Conservation (phyloP, 441 rosid genomes). For the Erodium texanum region DNA sequence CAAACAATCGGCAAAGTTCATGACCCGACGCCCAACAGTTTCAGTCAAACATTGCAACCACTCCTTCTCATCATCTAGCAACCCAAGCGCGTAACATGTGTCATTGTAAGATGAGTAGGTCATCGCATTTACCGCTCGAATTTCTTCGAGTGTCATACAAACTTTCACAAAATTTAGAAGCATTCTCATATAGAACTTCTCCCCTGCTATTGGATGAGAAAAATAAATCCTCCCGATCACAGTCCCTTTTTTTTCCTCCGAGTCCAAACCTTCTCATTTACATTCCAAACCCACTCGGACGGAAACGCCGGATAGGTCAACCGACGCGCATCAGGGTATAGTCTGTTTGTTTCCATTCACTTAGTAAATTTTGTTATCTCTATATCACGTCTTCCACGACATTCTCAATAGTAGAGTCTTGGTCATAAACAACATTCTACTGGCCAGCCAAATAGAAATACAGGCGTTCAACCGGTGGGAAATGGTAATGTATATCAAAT, state of each 20-base stretch:
- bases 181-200: neutral
- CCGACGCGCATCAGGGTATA: too few species aligned
- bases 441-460: neutral
- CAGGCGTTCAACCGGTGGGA: neutral
- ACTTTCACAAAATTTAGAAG: neutral
- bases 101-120: neutral
- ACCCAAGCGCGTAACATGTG: constrained; percentile 2
- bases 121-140: neutral
- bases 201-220: neutral
- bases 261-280: neutral
- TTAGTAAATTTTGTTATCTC: too few species aligned
- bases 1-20: neutral
- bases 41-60: constrained; percentile 1
- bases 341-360: too few species aligned
- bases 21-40: neutral
- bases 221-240: neutral
- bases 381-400: too few species aligned
- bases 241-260: neutral
- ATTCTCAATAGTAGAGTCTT: too few species aligned
- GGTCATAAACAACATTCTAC: neutral
- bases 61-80: constrained; percentile 13
- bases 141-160: neutral
- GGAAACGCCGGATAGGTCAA: neutral
- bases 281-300: neutral
- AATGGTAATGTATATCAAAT: constrained; percentile 10